Conservation (phyloP, 331 rosid species). For the Pyrus hybrid region DNA sequence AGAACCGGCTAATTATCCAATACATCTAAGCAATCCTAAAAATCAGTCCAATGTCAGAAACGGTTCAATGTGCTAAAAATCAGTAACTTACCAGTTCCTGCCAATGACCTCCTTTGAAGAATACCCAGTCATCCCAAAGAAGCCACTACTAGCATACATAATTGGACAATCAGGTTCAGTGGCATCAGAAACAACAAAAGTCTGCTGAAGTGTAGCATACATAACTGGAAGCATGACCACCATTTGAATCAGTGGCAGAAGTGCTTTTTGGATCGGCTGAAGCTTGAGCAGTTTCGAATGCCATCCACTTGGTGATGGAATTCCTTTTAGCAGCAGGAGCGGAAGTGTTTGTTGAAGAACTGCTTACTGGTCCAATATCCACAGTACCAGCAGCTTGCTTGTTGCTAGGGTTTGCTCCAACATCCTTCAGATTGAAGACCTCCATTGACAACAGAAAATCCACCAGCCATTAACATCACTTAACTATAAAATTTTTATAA, state of each 20-base stretch:
- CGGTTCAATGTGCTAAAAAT: background rate
- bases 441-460: background rate
- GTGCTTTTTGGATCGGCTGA: constrained; percentile 8
- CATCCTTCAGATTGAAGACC: constrained; percentile 16
- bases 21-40: no score
- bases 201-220: constrained; percentile 60
- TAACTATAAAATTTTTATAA: background rate
- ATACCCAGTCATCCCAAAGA: constrained; percentile 86
- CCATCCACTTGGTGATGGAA: constrained; percentile 41
- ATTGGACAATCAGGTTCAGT: constrained; percentile 90
- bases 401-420: background rate
- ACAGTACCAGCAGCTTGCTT: background rate
- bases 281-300: background rate
- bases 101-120: constrained; percentile 82
- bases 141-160: constrained; percentile 90
- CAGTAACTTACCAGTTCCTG: constrained; percentile 64
- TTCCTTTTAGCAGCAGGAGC: constrained; percentile 13
- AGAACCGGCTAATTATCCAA: no score
- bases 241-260: background rate
- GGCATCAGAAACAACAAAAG: constrained; percentile 96
- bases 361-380: background rate
- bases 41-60: no score
- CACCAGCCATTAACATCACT: background rate
- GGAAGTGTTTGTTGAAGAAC: background rate
- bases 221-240: constrained; percentile 27